A percentile compares a stretch with the other conserved stretches of the same genome.
Conservation (phyloP, 345 rosid species). For the Gossypium arboreum region DNA sequence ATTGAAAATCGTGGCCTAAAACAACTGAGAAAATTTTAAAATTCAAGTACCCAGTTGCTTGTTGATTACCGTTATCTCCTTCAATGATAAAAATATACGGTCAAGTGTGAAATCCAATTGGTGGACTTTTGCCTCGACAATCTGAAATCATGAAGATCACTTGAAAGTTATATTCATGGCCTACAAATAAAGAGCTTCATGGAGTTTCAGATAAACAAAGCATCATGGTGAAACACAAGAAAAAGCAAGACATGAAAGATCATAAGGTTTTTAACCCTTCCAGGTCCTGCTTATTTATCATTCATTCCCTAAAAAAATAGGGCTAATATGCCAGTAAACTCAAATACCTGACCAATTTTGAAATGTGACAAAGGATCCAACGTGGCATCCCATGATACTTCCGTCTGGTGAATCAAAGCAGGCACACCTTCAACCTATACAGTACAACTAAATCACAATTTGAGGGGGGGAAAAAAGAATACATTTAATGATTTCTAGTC, state of each 20-base stretch:
- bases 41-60: conserved; percentile 1
- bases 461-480: neutral
- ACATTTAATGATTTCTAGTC: neutral
- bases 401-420: conserved; percentile 88
- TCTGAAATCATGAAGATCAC: conserved; percentile 40
- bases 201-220: conserved; percentile 1
- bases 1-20: neutral
- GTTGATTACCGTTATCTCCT: conserved; percentile 63
- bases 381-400: conserved; percentile 96
- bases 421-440: conserved; percentile 78
- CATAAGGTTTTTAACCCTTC: neutral
- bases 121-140: conserved; percentile 90
- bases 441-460: conserved; percentile 12
- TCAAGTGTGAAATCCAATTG: conserved; percentile 78
- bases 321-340: conserved; percentile 5
- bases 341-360: conserved; percentile 80
- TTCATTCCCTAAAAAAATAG: neutral
- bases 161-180: conserved; percentile 9
- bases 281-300: conserved; percentile 7
- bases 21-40: neutral
- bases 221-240: neutral
- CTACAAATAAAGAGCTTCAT: neutral
- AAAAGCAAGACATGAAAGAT: neutral
- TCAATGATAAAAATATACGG: conserved; percentile 82
- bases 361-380: conserved; percentile 79